phyloP scores from a whole-genome alignment of 306 rosid genomes.

The Lathyrus aphaca region DNA sequence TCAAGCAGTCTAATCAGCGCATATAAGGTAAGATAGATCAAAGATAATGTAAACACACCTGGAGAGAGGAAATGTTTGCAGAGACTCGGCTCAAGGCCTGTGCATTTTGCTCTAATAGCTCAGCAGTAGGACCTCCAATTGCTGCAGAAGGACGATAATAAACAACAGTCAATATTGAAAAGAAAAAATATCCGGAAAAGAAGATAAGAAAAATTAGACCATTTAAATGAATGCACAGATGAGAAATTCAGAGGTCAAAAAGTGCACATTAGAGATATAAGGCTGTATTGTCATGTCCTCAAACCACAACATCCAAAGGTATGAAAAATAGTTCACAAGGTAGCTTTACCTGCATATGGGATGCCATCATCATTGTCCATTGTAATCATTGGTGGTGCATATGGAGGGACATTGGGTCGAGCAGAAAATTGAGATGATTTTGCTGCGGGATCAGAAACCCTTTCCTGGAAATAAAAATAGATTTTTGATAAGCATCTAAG shows the following conservation, averaged over 20 bases:
- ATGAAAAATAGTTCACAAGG: slow-evolving; percentile 17
- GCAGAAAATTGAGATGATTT: slow-evolving; percentile 74
- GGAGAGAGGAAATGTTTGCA: slow-evolving; percentile 51
- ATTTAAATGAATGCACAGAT: slow-evolving; percentile 9
- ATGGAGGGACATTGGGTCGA: slow-evolving; percentile 72
- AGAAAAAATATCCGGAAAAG: neutral
- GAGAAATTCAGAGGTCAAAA: slow-evolving; percentile 26
- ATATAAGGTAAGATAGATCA: slow-evolving; percentile 9
- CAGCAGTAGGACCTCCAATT: slow-evolving; percentile 62
- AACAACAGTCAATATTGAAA: neutral
- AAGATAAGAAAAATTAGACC: neutral
- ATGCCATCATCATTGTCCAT: slow-evolving; percentile 89
- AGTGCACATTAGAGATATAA: slow-evolving; percentile 20
- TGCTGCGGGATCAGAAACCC: slow-evolving; percentile 73
- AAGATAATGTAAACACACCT: slow-evolving; percentile 42
- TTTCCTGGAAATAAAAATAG: slow-evolving; percentile 61
- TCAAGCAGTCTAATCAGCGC: neutral
- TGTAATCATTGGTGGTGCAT: slow-evolving; percentile 66
- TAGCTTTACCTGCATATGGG: slow-evolving; percentile 69
- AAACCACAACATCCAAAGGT: slow-evolving; percentile 35
- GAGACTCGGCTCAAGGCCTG: slow-evolving; percentile 57
- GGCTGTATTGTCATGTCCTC: slow-evolving; percentile 4
- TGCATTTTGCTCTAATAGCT: slow-evolving; percentile 54
- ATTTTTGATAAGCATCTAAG: slow-evolving; percentile 31
- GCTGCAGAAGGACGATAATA: slow-evolving; percentile 46